phyloP scores from a whole-genome alignment of 2,329 filamentous ascomycete species.

The Penicillium thymicola region DNA sequence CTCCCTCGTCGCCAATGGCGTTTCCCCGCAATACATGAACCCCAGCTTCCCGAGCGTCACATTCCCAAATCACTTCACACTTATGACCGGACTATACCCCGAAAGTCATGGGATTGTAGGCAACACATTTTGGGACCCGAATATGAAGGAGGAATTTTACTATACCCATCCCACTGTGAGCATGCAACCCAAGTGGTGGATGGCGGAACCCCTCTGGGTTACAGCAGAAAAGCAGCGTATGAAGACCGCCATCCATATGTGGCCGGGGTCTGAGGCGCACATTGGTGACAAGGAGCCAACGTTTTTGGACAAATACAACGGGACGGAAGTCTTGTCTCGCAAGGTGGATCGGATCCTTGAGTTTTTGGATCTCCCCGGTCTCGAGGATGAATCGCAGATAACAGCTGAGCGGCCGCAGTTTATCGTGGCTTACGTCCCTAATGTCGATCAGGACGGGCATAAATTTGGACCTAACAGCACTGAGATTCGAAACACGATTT shows the following conservation, averaged over 20 bases:
- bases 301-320: constrained; percentile 82
- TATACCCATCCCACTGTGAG: constrained; percentile 76
- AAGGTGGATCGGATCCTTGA: constrained; percentile 79
- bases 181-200: constrained; percentile 90
- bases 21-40: constrained; percentile 88
- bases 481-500: constrained; percentile 76
- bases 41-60: constrained; percentile 96
- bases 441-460: constrained; percentile 86
- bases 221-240: constrained; percentile 82
- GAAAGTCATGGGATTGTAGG: constrained; percentile 91
- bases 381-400: constrained; percentile 54
- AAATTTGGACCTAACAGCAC: constrained; percentile 91
- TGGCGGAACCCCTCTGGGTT: constrained; percentile 88
- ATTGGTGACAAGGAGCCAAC: constrained; percentile 71
- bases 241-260: constrained; percentile 89
- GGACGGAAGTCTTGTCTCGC: constrained; percentile 65
- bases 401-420: constrained; percentile 72
- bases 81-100: constrained; percentile 87
- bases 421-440: constrained; percentile 90
- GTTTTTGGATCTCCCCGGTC: constrained; percentile 79
- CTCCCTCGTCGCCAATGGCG: constrained; percentile 73
- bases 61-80: constrained; percentile 93
- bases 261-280: constrained; percentile 92
- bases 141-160: constrained; percentile 73
- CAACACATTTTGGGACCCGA: constrained; percentile 91